phyloP scores from a whole-genome alignment of 2,329 filamentous ascomycete genomes.

The Fusarium paranaense region DNA sequence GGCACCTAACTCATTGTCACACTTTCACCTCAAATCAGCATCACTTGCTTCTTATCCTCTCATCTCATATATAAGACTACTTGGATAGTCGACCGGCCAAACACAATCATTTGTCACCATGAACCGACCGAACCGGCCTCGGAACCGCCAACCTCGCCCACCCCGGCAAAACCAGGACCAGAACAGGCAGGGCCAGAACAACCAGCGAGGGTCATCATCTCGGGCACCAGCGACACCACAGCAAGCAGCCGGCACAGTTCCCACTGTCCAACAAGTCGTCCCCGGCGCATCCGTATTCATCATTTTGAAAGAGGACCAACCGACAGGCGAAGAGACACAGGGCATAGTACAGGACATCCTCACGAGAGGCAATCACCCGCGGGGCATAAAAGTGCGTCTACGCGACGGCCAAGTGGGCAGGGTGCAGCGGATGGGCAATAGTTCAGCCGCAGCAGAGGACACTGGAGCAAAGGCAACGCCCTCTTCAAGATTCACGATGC shows the following conservation, averaged over 20 bases:
- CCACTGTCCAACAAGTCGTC: conserved; percentile 63
- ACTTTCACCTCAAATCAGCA: too few species aligned
- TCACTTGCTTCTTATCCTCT: too few species aligned
- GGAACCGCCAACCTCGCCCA: conserved; percentile 48
- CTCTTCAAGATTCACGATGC: conserved; percentile 44
- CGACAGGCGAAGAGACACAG: conserved; percentile 76
- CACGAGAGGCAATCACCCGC: conserved; percentile 79
- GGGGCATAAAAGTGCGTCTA: conserved; percentile 83
- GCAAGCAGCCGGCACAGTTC: conserved; percentile 56
- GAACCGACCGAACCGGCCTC: conserved; percentile 49
- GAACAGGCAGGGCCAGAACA: conserved; percentile 5
- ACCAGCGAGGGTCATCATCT: conserved; percentile 29
- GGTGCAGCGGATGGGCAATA: conserved; percentile 71
- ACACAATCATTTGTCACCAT: conserved; percentile 26
- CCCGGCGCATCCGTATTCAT: conserved; percentile 76
- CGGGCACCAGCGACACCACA: conserved; percentile 48
- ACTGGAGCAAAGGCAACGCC: conserved; percentile 9
- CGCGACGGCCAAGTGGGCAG: conserved; percentile 78
- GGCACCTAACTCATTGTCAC: too few species aligned
- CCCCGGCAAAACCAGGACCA: conserved; percentile 34
- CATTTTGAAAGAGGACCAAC: conserved; percentile 80
- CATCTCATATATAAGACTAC: too few species aligned
- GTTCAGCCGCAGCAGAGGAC: conserved; percentile 7
- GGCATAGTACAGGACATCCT: conserved; percentile 76
- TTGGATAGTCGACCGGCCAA: too few species aligned